Evolutionary conservation across 441 rosid genomes (phyloP), one percentile per base, ranked within the genome.

Genomic region (Bocquillonia castaneifolia): DNA sequence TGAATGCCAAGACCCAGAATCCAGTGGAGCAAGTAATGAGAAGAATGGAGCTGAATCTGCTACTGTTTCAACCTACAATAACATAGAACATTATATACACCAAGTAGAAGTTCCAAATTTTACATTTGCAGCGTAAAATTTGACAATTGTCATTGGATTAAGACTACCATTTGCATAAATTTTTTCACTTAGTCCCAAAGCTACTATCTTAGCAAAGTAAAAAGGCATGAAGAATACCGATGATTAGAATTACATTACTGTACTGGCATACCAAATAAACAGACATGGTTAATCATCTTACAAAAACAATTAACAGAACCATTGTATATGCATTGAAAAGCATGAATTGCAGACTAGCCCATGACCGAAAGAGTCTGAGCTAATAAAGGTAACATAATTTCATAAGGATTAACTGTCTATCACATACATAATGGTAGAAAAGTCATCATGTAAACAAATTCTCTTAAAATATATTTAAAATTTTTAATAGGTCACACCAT

Each of bases 41-140:
- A 90, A 74, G 68, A 78, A 73, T 61, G 94, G 88, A 63, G 98
- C 95, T 76, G 99, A 94, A 83, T 80, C 89, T 72, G 72, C 62
- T 56, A 88, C 98, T 61, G 96, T 87, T 80, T 91, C 96, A 67
- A 91, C 96, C 99, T 90, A 74, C 79, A 82, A 67, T 53, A 2
- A 59, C 67, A 69, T 22, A 47, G 60, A 8, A 58, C 20, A 50
- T 57, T 44, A 39, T 69, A 72, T 69, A 20, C 54, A 64, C 58
- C 66, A 72, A 72, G 56, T 42, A 34, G 32, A 39, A 25, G 1
- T 29, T 48, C 39, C 25, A 71, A 13, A 47, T 32, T 44, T 40
- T 52, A 39, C 14, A 40, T 54, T 26, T 40, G 60, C 53, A 42
- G n/a, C 28, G 55, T 7, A 10, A 66, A 66, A 54, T 26, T 23